A percentile compares a stretch with the other conserved stretches of the same genome.
Evolutionary conservation across 768 basidiomycete genomes (phyloP).

Genomic region (Amanita rubescens): DNA sequence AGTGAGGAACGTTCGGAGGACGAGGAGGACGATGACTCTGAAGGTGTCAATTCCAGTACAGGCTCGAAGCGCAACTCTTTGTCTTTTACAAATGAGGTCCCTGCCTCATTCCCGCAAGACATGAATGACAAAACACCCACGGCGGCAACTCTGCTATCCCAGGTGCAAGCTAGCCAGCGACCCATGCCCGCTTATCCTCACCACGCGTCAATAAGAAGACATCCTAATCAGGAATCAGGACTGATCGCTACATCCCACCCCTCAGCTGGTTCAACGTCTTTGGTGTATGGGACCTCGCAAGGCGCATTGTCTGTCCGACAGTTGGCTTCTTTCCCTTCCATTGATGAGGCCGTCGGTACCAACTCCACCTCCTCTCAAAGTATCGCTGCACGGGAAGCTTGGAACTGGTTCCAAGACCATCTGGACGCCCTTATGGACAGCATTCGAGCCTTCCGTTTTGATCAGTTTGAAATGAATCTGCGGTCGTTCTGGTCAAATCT

Average conservation of each 20-base stretch:
- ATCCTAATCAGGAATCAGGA: constrained; percentile 50
- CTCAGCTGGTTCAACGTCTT: constrained; percentile 40
- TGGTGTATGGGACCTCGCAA: constrained; percentile 42
- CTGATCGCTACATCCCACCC: constrained; percentile 40
- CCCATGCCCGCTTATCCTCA: constrained; percentile 53
- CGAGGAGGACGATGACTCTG: constrained; percentile 83
- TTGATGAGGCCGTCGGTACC: constrained; percentile 76
- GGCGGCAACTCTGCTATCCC: constrained; percentile 65
- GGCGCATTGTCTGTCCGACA: constrained; percentile 63
- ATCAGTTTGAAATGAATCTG: constrained; percentile 84
- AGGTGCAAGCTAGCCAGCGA: constrained; percentile 64
- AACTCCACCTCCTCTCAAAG: constrained; percentile 71
- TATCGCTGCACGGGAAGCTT: constrained; percentile 78
- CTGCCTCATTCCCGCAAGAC: constrained; percentile 51
- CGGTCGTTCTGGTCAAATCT: constrained; percentile 81
- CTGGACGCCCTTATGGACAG: constrained; percentile 76
- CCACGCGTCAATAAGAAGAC: constrained; percentile 73
- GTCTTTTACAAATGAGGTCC: constrained; percentile 59
- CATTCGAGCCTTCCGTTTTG: constrained; percentile 71
- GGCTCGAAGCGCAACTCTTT: constrained; percentile 72
- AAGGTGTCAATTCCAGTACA: constrained; percentile 54
- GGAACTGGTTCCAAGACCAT: constrained; percentile 91
- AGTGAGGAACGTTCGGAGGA: constrained; percentile 74
- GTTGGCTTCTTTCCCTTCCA: constrained; percentile 74
- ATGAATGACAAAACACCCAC: constrained; percentile 83